A percentile compares a stretch with the other conserved stretches of the same genome.
These are phyloP conservation scores for Pichia phayaonensis DNA, from an alignment of 805 yeast species.

Conservation along the genomic window DNA sequence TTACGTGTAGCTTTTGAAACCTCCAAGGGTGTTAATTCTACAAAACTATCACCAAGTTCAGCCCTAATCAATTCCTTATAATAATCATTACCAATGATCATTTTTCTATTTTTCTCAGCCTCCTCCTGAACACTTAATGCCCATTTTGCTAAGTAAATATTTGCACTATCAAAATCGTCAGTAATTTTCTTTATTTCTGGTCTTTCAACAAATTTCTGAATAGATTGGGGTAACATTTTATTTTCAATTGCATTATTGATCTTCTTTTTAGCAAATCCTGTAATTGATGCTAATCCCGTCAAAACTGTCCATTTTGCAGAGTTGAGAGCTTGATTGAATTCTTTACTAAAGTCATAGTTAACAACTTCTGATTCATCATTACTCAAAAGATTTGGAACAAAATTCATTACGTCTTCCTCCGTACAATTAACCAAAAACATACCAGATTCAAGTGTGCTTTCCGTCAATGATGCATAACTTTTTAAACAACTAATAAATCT, in stretches of 20 bases:
- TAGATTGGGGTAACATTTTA: constrained; percentile 41
- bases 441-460: constrained; percentile 63
- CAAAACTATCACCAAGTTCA: constrained; percentile 52
- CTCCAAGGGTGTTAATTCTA: constrained; percentile 49
- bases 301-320: constrained; percentile 82
- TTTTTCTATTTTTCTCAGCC: constrained; percentile 55
- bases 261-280: constrained; percentile 56
- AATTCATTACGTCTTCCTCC: constrained; percentile 52
- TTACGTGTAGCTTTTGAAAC: constrained; percentile 55
- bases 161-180: constrained; percentile 88
- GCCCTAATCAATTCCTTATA: constrained; percentile 46
- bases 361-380: constrained; percentile 28
- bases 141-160: constrained; percentile 92
- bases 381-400: constrained; percentile 40
- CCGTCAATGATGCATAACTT: constrained; percentile 52
- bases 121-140: constrained; percentile 90
- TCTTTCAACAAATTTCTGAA: constrained; percentile 53
- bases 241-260: constrained; percentile 49
- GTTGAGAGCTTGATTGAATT: constrained; percentile 43
- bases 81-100: constrained; percentile 50
- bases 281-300: constrained; percentile 75
- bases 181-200: constrained; percentile 79
- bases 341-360: constrained; percentile 23
- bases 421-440: constrained; percentile 76
- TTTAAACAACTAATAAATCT: constrained; percentile 56